Evolutionary conservation across 1,139 yeast genomes (phyloP), one percentile per base, ranked within the genome.

Genomic region (Suhomyces ambrosiae): DNA sequence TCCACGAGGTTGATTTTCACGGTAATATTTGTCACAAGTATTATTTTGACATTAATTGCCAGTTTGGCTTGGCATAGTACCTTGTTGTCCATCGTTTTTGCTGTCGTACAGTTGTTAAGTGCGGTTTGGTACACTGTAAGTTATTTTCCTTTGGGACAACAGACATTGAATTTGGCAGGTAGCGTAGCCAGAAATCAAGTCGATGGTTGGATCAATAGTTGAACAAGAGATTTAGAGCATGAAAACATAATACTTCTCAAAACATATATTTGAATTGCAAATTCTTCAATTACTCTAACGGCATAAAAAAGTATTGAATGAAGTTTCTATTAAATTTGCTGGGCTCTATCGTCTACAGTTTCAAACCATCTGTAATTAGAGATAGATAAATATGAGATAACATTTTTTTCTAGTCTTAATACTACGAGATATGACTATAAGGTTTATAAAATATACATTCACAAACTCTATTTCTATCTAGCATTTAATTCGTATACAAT

Each of bases 61-160:
- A 63, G 78, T 45, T 56, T 79, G 35, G 58, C 68, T 1, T 65
- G 76, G 57, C 70, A 67, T 42, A 69, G 74, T 41, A 67, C 77
- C 1, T 32, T 80, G 3, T 58, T 77, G 23, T 75, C 80, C 3
- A 67, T 79, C 2, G 41, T 79, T 7, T 73, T 76, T 50, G 80
- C 82, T 13, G 62, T 63, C 2, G 47, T 76, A 2, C 86, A 80
- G 47, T 58, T 78, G 35, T 35, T 78, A 3, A 64, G 78, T 48
- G 80, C 79, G 9, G 38, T 78, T 5, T 75, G 78, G 72, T 80
- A 79, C 52, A 71, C 82, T 0, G 74, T 79, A 5, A 79, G 85
- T 47, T 80, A 80, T 53, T 79, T 80, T 58, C 85, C 86, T 3
- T 61, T 76, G 64, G 85, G 85, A 2, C 65, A 70, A 31, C 80